Percentiles rank a stretch among this genome's conserved stretches.
Evolutionary conservation across 768 basidiomycete species (phyloP).

Genomic region (Cyathus striatus): DNA sequence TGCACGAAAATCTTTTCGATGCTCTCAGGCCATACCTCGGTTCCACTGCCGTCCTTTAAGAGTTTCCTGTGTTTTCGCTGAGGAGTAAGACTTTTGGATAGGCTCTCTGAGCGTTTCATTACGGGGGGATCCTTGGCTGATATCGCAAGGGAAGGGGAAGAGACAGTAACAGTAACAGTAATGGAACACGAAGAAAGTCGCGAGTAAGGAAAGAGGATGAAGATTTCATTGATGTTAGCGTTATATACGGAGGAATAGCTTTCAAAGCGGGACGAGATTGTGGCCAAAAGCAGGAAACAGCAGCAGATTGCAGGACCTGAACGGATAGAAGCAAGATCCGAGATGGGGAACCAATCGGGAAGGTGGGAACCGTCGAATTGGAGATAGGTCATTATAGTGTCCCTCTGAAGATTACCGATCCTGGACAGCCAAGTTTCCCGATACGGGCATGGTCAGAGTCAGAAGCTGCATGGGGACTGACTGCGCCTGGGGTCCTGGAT

Average conservation of each 20-base stretch:
- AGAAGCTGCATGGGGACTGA: no score
- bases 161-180: slow-evolving; percentile 17
- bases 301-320: slow-evolving; percentile 12
- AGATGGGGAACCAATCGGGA: slow-evolving; percentile 40
- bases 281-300: slow-evolving; percentile 15
- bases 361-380: slow-evolving; percentile 41
- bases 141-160: no score
- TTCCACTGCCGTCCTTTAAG: slow-evolving; percentile 71
- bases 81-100: slow-evolving; percentile 51
- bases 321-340: slow-evolving; percentile 42
- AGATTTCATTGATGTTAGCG: slow-evolving; percentile 9
- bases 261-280: slow-evolving; percentile 19
- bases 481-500: no score
- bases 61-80: slow-evolving; percentile 82
- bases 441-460: no score
- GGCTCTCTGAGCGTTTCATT: slow-evolving; percentile 24
- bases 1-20: slow-evolving; percentile 76
- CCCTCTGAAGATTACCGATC: slow-evolving; percentile 10
- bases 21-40: slow-evolving; percentile 79
- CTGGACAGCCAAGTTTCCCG: background rate
- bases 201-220: slow-evolving; percentile 2
- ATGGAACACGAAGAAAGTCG: slow-evolving; percentile 17
- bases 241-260: slow-evolving; percentile 15
- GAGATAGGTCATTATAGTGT: slow-evolving; percentile 29
- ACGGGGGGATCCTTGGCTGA: slow-evolving; percentile 7